Base-by-base conservation (phyloP, 140 eudicot genomes). In the Stevia rebaudiana region DNA sequence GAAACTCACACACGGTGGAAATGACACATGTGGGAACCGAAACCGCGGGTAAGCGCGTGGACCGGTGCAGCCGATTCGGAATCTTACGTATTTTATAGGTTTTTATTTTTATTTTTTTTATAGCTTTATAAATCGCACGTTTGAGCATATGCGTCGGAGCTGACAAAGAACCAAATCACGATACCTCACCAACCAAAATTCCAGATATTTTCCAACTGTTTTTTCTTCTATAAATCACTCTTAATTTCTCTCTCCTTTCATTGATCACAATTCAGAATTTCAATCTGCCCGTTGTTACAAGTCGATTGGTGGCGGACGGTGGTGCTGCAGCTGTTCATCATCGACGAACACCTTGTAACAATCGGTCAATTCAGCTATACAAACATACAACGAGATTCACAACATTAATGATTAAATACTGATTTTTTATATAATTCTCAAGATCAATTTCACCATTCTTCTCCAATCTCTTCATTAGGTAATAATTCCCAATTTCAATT, bases 91-190 rank as follows among this genome's bases (percentile, higher is more conserved):
- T 44, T 54, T 43, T 46, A 0, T 56, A n/a, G n/a, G n/a, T n/a
- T n/a, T n/a, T n/a, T n/a, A n/a, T n/a, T n/a, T n/a, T n/a, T n/a
- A n/a, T n/a, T 8, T 24, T 1, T 10, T 49, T 54, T 54, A 31
- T 48, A 0, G 21, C 40, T 59, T 39, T 41, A 52, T 21, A 31
- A 65, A 41, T 66, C 78, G 64, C 67, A 77, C 78, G 74, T 66
- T 77, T 63, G 42, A 66, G 60, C 71, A 31, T 72, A 41, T 50
- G 78, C 61, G 82, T 70, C 69, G 71, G 78, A 71, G 65, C 71
- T 72, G 82, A 65, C 71, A 21, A 59, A 37, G 75, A 71, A 23
- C 13, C 74, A 70, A 67, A 71, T 42, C 36, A 71, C 58, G 58
- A 71, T 71, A 55, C 57, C 60, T 50, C 75, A 75, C 80, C 80